Conservation (phyloP, 192 early-diverging fungal species). For the Podila clonocystis region DNA sequence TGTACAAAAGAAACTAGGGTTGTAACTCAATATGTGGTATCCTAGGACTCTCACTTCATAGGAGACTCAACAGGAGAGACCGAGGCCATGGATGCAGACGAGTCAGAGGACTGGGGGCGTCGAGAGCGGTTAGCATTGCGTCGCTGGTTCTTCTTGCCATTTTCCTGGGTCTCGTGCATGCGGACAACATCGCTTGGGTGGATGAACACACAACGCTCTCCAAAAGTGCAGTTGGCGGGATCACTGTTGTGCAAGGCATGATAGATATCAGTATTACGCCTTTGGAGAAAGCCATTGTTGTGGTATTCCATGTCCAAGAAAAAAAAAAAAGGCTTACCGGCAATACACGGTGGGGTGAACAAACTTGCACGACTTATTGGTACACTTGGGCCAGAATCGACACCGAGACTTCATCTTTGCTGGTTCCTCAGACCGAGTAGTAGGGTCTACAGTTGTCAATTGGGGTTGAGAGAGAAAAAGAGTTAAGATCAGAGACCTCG, state of each 20-base stretch:
- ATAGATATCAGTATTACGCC: neutral
- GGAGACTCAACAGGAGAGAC: slow-evolving; percentile 8
- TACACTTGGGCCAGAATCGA: slow-evolving; percentile 60
- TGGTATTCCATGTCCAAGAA: neutral
- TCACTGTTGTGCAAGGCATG: slow-evolving; percentile 6
- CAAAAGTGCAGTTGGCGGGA: slow-evolving; percentile 40
- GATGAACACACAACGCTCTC: slow-evolving; percentile 44
- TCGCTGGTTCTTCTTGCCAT: slow-evolving; percentile 32
- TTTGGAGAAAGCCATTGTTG: neutral
- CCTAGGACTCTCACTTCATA: neutral
- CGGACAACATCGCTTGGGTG: slow-evolving; percentile 38
- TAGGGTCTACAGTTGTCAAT: neutral
- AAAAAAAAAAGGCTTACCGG: slow-evolving; percentile 52
- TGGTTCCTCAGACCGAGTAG: neutral
- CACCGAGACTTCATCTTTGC: slow-evolving; percentile 53
- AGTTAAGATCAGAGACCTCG: neutral
- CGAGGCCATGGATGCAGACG: slow-evolving; percentile 25
- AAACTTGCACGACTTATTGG: slow-evolving; percentile 65
- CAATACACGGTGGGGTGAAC: slow-evolving; percentile 55
- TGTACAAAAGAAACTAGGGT: neutral
- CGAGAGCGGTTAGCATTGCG: slow-evolving; percentile 2
- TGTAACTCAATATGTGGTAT: neutral
- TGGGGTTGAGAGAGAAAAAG: neutral
- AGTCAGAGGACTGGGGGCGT: slow-evolving; percentile 25
- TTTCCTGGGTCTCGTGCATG: slow-evolving; percentile 3